phyloP scores from a whole-genome alignment of 2,329 filamentous ascomycete species.

The Sporothrix pseudoabietina region DNA sequence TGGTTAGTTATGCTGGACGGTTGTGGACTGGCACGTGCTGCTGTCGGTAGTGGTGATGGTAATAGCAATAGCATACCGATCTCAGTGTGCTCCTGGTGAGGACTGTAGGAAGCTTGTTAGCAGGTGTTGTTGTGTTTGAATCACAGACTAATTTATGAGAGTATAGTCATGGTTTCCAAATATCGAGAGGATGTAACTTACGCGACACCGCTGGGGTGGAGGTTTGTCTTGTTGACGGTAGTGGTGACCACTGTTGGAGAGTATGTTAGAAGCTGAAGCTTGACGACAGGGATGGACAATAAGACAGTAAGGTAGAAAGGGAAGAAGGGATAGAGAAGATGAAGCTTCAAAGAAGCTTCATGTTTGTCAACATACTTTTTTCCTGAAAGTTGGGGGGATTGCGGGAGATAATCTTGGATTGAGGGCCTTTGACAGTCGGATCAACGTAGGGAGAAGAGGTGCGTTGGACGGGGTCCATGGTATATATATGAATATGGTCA shows the following conservation, averaged over 20 bases:
- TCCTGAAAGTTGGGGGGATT: conserved; percentile 33
- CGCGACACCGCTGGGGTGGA: conserved; percentile 89
- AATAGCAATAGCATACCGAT: conserved; percentile 58
- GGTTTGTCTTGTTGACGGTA: conserved; percentile 84
- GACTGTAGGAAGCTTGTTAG: conserved; percentile 53
- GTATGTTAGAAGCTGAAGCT: conserved; percentile 30
- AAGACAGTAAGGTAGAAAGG: background rate
- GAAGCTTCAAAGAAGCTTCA: background rate
- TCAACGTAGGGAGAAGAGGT: conserved; percentile 50
- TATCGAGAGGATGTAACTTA: conserved; percentile 55
- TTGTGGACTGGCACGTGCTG: background rate
- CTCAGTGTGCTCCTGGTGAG: conserved; percentile 79
- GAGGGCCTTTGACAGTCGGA: conserved; percentile 49
- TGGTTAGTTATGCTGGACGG: conserved; percentile 24
- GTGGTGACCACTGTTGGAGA: conserved; percentile 53
- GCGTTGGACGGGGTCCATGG: conserved; percentile 48
- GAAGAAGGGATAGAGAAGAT: conserved; percentile 29
- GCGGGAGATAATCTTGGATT: conserved; percentile 46
- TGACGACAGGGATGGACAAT: background rate
- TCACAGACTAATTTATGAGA: no score
- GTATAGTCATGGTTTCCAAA: background rate
- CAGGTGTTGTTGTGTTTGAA: background rate
- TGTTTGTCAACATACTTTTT: conserved; percentile 40
- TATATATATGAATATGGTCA: conserved; percentile 33
- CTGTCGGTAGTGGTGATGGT: background rate